Conservation (phyloP, 805 yeast genomes). For the Kodamaea kakaduensis region DNA sequence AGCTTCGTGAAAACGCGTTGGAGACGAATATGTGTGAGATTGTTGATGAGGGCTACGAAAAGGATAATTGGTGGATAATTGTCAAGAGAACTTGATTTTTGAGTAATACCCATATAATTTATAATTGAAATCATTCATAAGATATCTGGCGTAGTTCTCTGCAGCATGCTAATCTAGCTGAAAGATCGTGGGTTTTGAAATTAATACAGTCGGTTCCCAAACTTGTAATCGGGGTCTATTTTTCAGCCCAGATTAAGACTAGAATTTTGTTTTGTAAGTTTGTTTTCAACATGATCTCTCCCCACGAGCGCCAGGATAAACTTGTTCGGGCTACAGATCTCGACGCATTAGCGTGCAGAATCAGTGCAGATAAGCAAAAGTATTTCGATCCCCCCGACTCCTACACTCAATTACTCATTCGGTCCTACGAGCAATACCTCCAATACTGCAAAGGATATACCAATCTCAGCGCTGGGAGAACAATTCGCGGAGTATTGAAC, state of each 20-base stretch:
- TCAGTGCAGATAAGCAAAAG: slow-evolving; percentile 45
- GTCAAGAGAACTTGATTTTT: slow-evolving; percentile 15
- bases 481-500: slow-evolving; percentile 35
- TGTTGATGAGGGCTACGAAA: slow-evolving; percentile 77
- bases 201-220: too few species aligned
- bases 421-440: slow-evolving; percentile 34
- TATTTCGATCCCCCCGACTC: slow-evolving; percentile 44
- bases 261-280: too few species aligned
- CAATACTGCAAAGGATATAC: slow-evolving; percentile 39
- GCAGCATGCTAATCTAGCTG: too few species aligned
- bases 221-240: too few species aligned
- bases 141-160: too few species aligned
- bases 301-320: slow-evolving; percentile 36
- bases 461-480: slow-evolving; percentile 36
- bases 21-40: slow-evolving; percentile 66
- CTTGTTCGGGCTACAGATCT: slow-evolving; percentile 57
- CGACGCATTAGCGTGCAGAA: slow-evolving; percentile 67
- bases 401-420: slow-evolving; percentile 29
- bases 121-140: too few species aligned
- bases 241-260: too few species aligned
- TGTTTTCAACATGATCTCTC: slow-evolving; percentile 38
- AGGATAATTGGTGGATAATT: slow-evolving; percentile 86
- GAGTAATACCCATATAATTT: too few species aligned
- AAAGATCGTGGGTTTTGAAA: too few species aligned
- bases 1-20: slow-evolving; percentile 64